Evolutionary conservation across 202 grass and related monocot species (phyloP), one percentile per base, ranked within the genome.

Genomic region (Saccharum hybrid): DNA sequence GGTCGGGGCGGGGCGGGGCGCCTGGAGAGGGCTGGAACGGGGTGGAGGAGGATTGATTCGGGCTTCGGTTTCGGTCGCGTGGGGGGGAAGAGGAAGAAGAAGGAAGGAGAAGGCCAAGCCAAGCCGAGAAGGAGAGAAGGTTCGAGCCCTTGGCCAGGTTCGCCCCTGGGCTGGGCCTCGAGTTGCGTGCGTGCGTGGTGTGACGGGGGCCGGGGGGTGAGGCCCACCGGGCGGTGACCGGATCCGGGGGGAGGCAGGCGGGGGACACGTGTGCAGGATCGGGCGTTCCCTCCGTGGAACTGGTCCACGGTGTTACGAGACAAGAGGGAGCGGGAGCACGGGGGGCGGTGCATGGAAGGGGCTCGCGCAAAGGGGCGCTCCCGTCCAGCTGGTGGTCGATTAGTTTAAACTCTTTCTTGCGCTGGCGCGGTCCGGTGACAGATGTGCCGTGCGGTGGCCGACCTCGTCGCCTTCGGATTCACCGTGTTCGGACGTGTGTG

Each of bases 1-100:
- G 19, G n/a, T 5, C 7, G 52, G 49, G 3, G 45, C 2, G 28
- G 64, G 63, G 33, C 64, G n/a, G 34, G 34, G 34, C 33, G 36
- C 45, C 37, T 71, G 4, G 77, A 10, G 72, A 42, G 14, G 77
- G 63, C 39, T 28, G 46, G 57, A 86, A 86, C 36, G 34, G 79
- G 76, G 57, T 37, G 77, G 66, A 56, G 45, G 70, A 52, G 0
- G 68, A 71, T 71, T 72, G 46, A 52, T 52, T 71, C 61, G 41
- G 45, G 22, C 16, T 86, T 86, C 64, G 71, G 80, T 76, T 90
- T 84, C 76, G 75, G 22, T 78, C 67, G 74, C 70, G 84, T 75
- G 78, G 88, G 18, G 51, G 26, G 11, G 76, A 62, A 68, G 18
- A 1, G 14, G 0, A 57, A n/a, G 45, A 37, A 7, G 36, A 36